Conservation (phyloP, 108 stramenopile species). For the Nitzschia sp. region DNA sequence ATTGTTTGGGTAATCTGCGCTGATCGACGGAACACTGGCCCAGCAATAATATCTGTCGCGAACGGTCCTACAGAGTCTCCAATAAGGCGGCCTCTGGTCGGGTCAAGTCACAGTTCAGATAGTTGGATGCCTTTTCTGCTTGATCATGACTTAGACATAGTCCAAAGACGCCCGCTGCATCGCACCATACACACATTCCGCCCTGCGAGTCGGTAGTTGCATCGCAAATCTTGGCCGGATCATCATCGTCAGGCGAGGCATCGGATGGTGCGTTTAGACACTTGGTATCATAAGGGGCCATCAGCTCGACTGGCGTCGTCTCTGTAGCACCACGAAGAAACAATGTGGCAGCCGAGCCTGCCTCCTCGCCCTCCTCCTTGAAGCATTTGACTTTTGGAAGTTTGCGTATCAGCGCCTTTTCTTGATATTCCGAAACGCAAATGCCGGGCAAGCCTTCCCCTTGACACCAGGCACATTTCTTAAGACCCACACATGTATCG, state of each 20-base stretch:
- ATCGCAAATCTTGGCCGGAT: slow-evolving; percentile 18
- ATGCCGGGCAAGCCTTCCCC: slow-evolving; percentile 14
- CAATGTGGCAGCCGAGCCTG: not conserved
- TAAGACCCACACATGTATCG: not conserved
- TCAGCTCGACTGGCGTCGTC: not conserved
- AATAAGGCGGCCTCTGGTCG: no score
- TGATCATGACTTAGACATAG: slow-evolving; percentile 25
- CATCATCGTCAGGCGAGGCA: not conserved
- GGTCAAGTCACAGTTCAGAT: slow-evolving; percentile 13
- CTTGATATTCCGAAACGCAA: slow-evolving; percentile 12
- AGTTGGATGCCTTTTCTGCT: slow-evolving; percentile 3
- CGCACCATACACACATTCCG: slow-evolving; percentile 38
- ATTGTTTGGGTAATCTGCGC: no score
- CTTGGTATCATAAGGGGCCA: slow-evolving; percentile 27
- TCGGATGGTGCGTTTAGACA: slow-evolving; percentile 28
- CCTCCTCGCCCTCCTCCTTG: not conserved
- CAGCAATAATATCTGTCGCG: no score
- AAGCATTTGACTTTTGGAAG: slow-evolving; percentile 17
- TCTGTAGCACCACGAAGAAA: not conserved
- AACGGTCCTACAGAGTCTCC: no score
- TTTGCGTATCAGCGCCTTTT: slow-evolving; percentile 4
- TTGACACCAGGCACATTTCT: slow-evolving; percentile 13
- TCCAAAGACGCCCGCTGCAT: slow-evolving; percentile 35
- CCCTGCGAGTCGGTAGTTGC: slow-evolving; percentile 27
- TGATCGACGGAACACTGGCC: no score